A percentile compares a stretch with the other conserved stretches of the same genome.
Conservation (phyloP, 2,329 filamentous ascomycete species). For the Harringtonia lauricola region DNA sequence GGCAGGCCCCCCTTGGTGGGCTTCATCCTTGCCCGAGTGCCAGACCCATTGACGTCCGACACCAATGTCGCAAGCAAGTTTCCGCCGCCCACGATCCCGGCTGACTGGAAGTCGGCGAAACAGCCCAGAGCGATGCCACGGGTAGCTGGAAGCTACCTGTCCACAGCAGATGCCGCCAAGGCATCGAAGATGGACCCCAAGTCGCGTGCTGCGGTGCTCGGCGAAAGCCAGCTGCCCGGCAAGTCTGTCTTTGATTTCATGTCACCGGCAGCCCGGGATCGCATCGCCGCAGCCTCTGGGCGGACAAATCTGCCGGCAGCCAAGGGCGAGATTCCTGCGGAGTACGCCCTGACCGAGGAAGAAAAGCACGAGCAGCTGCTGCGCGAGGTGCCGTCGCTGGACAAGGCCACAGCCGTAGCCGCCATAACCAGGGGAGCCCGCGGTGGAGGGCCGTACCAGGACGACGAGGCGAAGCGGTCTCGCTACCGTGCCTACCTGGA, state of each 20-base stretch:
- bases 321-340: conserved; percentile 59
- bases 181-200: conserved; percentile 64
- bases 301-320: conserved; percentile 68
- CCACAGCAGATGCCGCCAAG: conserved; percentile 68
- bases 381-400: conserved; percentile 50
- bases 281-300: conserved; percentile 65
- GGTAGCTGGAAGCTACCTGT: conserved; percentile 35
- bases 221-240: conserved; percentile 69
- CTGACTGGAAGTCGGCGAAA: conserved; percentile 62
- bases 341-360: conserved; percentile 50
- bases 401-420: conserved; percentile 55
- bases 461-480: conserved; percentile 67
- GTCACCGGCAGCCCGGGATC: conserved; percentile 63
- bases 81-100: conserved; percentile 55
- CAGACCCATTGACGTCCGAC: conserved; percentile 34
- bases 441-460: conserved; percentile 69
- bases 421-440: conserved; percentile 54
- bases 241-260: conserved; percentile 97
- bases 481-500: conserved; percentile 79
- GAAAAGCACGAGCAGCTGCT: conserved; percentile 49
- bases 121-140: conserved; percentile 21
- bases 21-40: conserved; percentile 57
- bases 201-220: conserved; percentile 66
- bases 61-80: conserved; percentile 35
- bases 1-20: conserved; percentile 70